Base-by-base conservation (phyloP, 2,329 filamentous ascomycete species). In the Bipolaris gigantea region DNA sequence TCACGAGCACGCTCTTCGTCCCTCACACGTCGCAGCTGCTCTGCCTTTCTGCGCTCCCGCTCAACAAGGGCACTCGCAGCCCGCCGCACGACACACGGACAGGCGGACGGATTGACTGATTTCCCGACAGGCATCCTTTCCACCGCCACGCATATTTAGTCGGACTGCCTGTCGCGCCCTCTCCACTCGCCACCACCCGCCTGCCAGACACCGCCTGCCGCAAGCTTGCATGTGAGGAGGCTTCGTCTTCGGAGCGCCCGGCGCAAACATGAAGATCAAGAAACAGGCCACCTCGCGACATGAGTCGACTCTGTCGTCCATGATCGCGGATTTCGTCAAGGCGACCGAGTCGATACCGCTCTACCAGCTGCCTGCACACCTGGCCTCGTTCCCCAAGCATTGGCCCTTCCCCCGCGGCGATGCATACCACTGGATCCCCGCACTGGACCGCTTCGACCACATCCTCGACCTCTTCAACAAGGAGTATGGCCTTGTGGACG, bases 331-430 rank as follows among this genome's bases (percentile, higher is more conserved):
- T 49, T 97, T 92, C 71, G 88, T 96, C 67, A 80, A 87, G 66
- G 81, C 82, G 63, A 86, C 89, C 45, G 86, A 85, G 62, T 82
- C 83, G 53, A 81, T 84, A 61, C 84, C 91, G 43, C 79, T 97
- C 67, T 86, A 88, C 67, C 84, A 89, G 72, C 82, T 99, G 62
- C 90, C 91, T 63, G 79, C 84, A 65, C 85, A 89, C 63, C 88
- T 99, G 61, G 81, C 83, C 65, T 84, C 83, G 51, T 97, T 97
- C 72, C 92, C 93, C 54, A 87, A 87, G 61, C 82, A 88, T 82
- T 99, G 94, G 94, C 92, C 92, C 2, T 96, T 97, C 70, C 93
- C 93, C 35, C 86, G 93, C 73, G 95, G 94, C 56, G 94, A 99
- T 73, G 80, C 97, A 27, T 97, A 97, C 73, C 93, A 99, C 80